Evolutionary conservation across 2,329 filamentous ascomycete species (phyloP).

Genomic region (Verticillium tricorpus): DNA sequence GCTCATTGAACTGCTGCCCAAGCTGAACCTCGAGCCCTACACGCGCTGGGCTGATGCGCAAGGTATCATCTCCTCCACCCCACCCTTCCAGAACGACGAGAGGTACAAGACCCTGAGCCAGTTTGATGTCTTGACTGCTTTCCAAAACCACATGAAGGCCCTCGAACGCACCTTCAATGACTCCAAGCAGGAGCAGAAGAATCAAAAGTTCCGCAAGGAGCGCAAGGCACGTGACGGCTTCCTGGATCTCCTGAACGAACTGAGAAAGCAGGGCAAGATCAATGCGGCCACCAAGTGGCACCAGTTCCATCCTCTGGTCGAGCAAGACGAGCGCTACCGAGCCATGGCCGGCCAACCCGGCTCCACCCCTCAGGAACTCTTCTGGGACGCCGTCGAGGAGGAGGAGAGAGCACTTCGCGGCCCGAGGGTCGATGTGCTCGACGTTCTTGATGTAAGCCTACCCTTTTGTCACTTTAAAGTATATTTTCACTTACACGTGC

Average conservation of each 20-base stretch:
- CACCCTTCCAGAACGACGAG: slow-evolving; percentile 72
- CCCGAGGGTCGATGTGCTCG: slow-evolving; percentile 76
- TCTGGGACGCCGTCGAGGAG: slow-evolving; percentile 94
- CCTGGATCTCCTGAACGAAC: slow-evolving; percentile 66
- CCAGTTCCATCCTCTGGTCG: slow-evolving; percentile 68
- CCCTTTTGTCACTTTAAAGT: neutral
- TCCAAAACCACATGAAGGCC: slow-evolving; percentile 91
- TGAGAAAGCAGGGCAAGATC: slow-evolving; percentile 73
- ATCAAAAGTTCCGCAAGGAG: slow-evolving; percentile 72
- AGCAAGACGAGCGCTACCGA: slow-evolving; percentile 76
- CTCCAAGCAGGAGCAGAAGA: slow-evolving; percentile 81
- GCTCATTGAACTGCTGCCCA: slow-evolving; percentile 70
- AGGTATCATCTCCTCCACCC: slow-evolving; percentile 70
- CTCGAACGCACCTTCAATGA: slow-evolving; percentile 92
- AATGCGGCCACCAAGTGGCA: slow-evolving; percentile 90
- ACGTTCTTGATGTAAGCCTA: slow-evolving; percentile 75
- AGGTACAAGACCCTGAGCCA: slow-evolving; percentile 84
- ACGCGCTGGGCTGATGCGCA: slow-evolving; percentile 93
- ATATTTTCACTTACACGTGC: slow-evolving; percentile 30
- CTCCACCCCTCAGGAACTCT: slow-evolving; percentile 83
- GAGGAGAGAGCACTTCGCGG: slow-evolving; percentile 83
- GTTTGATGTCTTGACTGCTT: slow-evolving; percentile 85
- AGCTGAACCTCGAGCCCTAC: slow-evolving; percentile 83
- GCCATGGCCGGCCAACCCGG: slow-evolving; percentile 80
- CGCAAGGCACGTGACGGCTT: slow-evolving; percentile 84